Base-by-base conservation (phyloP, 108 stramenopile genomes). In the Chaetoceros tenuissimus region DNA sequence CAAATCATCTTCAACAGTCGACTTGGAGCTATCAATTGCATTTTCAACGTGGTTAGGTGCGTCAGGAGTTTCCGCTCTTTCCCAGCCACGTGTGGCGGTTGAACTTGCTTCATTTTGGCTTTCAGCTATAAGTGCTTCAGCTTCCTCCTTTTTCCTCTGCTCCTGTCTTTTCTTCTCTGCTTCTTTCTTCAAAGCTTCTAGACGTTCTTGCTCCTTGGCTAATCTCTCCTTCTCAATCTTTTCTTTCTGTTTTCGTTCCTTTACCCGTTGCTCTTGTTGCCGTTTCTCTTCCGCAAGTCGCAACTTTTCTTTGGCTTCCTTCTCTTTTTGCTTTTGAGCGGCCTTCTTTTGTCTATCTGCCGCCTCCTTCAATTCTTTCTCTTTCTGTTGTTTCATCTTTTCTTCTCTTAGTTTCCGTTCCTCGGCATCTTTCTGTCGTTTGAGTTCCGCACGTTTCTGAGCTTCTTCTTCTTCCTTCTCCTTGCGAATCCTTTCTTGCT, bases 401-500 rank as follows among this genome's bases (percentile, higher is more conserved):
- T 16, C 17, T 57, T 57, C 56, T 34, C 34, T 17, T 34, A 25
- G 31, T 57, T 30, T 59, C 24, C 46, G 59, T n/a, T 62, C 60
- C 22, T 84, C 77, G 51, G 67, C 62, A 46, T 80, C 76, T 60
- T 80, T 51, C 49, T 71, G 63, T 16, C 66, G 51, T 28, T 48
- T 29, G 13, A 67, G 50, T 46, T 74, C 66, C 3, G 71, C 73
- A 3, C 74, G 72, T 66, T 77, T 74, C 47, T 69, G 61, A n/a
- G 49, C 55, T 56, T 72, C 67, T 40, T 59, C 51, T 59, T 80
- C 81, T 63, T 80, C 81, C 47, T 68, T 67, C 46, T 80, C 76
- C 5, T 71, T 57, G 10, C 67, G 59, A 55, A 68, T 79, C 56
- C 87, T 69, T 31, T 93, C 87, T 59, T 84, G 73, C 25, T 84